Conservation (phyloP, 2,329 filamentous ascomycete genomes). For the Pyricularia sp. region DNA sequence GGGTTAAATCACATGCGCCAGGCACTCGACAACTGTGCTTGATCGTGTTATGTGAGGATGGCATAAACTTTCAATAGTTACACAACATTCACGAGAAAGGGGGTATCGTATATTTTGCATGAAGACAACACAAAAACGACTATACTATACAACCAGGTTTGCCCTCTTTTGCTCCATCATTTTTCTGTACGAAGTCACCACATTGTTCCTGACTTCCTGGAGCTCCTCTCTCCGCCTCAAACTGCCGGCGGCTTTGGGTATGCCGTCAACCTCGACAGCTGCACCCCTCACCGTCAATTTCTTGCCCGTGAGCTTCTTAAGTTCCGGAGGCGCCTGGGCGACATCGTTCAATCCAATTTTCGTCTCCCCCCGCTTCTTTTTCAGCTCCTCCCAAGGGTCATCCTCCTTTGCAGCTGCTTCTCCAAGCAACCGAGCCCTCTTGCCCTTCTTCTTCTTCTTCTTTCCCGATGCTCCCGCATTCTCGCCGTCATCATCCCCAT, state of each 20-base stretch:
- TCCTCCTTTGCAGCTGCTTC: conserved; percentile 39
- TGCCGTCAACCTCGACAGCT: conserved; percentile 51
- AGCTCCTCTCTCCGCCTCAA: conserved; percentile 61
- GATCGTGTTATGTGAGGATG: neutral
- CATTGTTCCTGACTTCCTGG: conserved; percentile 50
- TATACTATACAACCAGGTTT: neutral
- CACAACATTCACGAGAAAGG: neutral
- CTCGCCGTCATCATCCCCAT: conserved; percentile 18
- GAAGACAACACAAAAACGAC: neutral
- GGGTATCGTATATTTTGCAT: neutral
- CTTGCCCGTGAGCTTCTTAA: conserved; percentile 49
- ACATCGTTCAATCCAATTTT: conserved; percentile 43
- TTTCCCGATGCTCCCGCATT: conserved; percentile 24
- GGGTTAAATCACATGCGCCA: neutral
- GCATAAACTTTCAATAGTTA: neutral
- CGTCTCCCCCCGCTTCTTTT: conserved; percentile 47
- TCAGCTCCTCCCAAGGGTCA: conserved; percentile 64
- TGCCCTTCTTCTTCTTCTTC: conserved; percentile 32
- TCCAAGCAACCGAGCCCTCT: conserved; percentile 22
- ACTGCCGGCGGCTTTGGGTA: conserved; percentile 58
- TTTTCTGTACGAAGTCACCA: conserved; percentile 62
- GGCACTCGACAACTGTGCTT: neutral
- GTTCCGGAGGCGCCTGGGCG: conserved; percentile 61
- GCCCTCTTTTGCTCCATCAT: conserved; percentile 47
- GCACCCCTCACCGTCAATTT: conserved; percentile 54